These are phyloP conservation scores for Suillus weaverae DNA, from an alignment of 768 basidiomycete species.

Conservation along the genomic window DNA sequence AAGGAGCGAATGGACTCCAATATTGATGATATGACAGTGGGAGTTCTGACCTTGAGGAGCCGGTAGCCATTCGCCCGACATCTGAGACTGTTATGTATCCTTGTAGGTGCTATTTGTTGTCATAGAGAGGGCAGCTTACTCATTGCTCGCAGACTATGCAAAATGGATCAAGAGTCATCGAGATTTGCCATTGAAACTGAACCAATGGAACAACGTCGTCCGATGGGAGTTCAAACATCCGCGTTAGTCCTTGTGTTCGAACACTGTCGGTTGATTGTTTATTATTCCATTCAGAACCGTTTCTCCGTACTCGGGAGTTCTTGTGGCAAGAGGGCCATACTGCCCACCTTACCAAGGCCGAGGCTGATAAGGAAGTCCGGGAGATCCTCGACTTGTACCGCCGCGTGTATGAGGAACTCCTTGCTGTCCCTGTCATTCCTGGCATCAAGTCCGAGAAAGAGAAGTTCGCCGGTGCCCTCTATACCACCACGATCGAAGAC, in stretches of 20 bases:
- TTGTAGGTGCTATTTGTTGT: no score
- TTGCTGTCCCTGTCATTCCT: slow-evolving; percentile 96
- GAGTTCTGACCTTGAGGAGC: slow-evolving; percentile 91
- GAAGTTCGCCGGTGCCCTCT: slow-evolving; percentile 97
- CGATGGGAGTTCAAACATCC: slow-evolving; percentile 99
- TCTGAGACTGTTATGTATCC: slow-evolving; percentile 99
- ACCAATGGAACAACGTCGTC: slow-evolving; percentile 99
- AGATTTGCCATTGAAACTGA: slow-evolving; percentile 94
- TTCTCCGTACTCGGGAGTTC: slow-evolving; percentile 99
- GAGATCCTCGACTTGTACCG: slow-evolving; percentile 96
- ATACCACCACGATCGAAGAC: slow-evolving; percentile 97
- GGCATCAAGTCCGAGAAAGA: slow-evolving; percentile 99
- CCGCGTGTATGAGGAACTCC: slow-evolving; percentile 92
- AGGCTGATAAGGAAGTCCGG: slow-evolving; percentile 89
- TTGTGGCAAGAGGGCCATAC: slow-evolving; percentile 99
- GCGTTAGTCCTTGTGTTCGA: slow-evolving; percentile 49
- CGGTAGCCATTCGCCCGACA: slow-evolving; percentile 96
- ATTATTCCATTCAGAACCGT: slow-evolving; percentile 66
- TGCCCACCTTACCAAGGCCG: slow-evolving; percentile 82
- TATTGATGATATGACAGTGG: slow-evolving; percentile 52
- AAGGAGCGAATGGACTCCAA: neutral
- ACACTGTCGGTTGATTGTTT: neutral
- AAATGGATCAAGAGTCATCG: slow-evolving; percentile 99
- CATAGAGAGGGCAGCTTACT: neutral
- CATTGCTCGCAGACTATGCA: slow-evolving; percentile 70